Base-by-base conservation (phyloP, 345 rosid species). In the Moricandia moricandioides region DNA sequence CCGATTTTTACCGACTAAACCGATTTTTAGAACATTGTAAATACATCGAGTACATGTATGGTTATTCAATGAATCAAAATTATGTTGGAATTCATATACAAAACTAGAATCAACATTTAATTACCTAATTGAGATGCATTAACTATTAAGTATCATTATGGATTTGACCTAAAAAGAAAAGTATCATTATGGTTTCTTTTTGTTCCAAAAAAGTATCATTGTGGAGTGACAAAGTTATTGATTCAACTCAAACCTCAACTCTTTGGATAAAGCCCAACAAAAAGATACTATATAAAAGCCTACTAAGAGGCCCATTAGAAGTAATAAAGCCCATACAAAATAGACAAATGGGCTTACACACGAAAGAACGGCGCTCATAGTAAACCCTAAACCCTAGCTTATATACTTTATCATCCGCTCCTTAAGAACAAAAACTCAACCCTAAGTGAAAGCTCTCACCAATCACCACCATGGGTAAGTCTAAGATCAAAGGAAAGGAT, bases 401-500 rank as follows among this genome's bases (percentile, higher is more conserved):
- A 1, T 13, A 30, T 30, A 10, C 31, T 26, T 5, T 18, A 1
- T 4, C 14, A 35, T 3, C 11, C 9, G 40, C 45, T 9, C 45
- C 43, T 9, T 12, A 2, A 3, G 3, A 21, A 21, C 24, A 1
- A 37, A 9, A 39, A 39, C 45, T 39, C 45, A 39, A 39, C 45
- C 56, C 27, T 55, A 45, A n/a, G n/a, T n/a, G 21, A 17, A n/a
- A 59, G 17, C 12, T 17, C 27, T 37, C 27, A n/a, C 29, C 13
- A 92, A 30, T 30, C 31, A 30, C 0, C 45, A 39, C 4, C 39
- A 40, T 89, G 97, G 47, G 47, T 40, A 35, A 10, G 47, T 88
- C 88, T 2, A 90, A 90, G 70, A 90, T 80, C 57, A 93, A 88
- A 76, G 98, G 95, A 0, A 90, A 88, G 86, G 91, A 87, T 35